Percentiles rank a stretch among this genome's conserved stretches.
These are phyloP conservation scores for Plasmodium vivax DNA, from an alignment of 169 alveolate genomes.

Conservation along the genomic window DNA sequence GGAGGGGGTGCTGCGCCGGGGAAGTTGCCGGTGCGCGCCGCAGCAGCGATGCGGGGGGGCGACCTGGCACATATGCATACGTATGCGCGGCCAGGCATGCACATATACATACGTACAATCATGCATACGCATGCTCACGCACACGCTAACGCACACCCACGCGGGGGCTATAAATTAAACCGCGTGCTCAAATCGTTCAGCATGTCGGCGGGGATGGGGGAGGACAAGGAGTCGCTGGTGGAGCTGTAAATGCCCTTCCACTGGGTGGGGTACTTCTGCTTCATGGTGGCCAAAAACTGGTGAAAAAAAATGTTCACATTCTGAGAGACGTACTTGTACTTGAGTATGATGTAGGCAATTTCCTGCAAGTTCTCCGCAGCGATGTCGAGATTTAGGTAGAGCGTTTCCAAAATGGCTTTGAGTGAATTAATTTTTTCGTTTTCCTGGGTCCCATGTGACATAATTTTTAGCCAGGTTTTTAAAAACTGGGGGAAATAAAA, in stretches of 20 bases:
- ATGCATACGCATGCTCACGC: constrained; percentile 3
- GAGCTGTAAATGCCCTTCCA: constrained; percentile 64
- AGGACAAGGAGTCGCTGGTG: constrained; percentile 22
- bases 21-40: not conserved
- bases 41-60: too few relatives aligned
- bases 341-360: constrained; percentile 51
- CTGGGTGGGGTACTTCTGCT: constrained; percentile 66
- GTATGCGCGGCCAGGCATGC: not conserved
- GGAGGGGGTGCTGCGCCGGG: too few relatives aligned
- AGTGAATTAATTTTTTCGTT: constrained; percentile 67
- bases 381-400: constrained; percentile 58
- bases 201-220: constrained; percentile 72
- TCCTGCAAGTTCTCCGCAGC: constrained; percentile 71
- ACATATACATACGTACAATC: not conserved
- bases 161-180: constrained; percentile 25
- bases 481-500: constrained; percentile 72
- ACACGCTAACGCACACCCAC: not conserved
- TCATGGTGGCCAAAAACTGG: constrained; percentile 60
- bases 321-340: constrained; percentile 67
- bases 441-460: constrained; percentile 75
- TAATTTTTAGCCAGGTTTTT: constrained; percentile 74
- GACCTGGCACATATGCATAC: not conserved
- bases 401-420: constrained; percentile 59
- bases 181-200: constrained; percentile 48
- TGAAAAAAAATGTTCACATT: constrained; percentile 56